A percentile compares a stretch with the other conserved stretches of the same genome.
Conservation (phyloP, 495 filamentous ascomycete species). For the Aspergillus biplanus region DNA sequence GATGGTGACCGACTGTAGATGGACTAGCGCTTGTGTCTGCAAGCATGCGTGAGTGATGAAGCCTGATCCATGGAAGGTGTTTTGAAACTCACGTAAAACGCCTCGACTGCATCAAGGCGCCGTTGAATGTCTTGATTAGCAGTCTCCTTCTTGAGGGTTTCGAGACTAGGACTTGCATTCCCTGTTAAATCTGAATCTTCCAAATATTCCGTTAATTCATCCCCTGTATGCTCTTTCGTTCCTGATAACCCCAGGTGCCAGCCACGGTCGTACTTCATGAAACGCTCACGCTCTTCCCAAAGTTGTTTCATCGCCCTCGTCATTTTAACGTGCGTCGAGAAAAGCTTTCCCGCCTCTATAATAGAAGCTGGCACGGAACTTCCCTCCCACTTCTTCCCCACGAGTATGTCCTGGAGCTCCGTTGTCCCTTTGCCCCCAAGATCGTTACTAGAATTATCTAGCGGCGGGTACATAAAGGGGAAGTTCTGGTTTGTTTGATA, state of each 20-base stretch:
- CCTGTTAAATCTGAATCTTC: conserved; percentile 24
- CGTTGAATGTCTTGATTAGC: conserved; percentile 59
- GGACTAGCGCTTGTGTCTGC: conserved; percentile 73
- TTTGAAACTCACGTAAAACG: conserved; percentile 74
- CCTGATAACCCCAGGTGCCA: conserved; percentile 65
- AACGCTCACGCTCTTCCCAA: conserved; percentile 90
- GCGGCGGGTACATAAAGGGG: conserved; percentile 93
- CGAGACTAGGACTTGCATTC: too few relatives aligned
- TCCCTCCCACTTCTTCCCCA: conserved; percentile 84
- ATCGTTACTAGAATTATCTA: conserved; percentile 79
- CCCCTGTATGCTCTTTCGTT: conserved; percentile 40
- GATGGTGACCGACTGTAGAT: conserved; percentile 92
- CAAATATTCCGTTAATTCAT: conserved; percentile 27
- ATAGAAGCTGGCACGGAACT: conserved; percentile 91
- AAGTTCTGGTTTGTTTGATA: conserved; percentile 99
- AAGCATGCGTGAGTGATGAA: conserved; percentile 25
- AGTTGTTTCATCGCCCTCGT: conserved; percentile 88
- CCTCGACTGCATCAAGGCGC: conserved; percentile 73
- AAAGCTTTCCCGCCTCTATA: conserved; percentile 91
- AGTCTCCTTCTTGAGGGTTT: conserved; percentile 47
- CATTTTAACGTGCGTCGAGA: conserved; percentile 85
- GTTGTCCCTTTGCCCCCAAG: conserved; percentile 85
- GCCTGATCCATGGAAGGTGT: not conserved
- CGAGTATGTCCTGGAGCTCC: conserved; percentile 72
- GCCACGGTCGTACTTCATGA: conserved; percentile 87